A percentile compares a stretch with the other conserved stretches of the same genome.
Evolutionary conservation across 495 filamentous ascomycete species (phyloP).

Genomic region (Trichoderma parareesei): DNA sequence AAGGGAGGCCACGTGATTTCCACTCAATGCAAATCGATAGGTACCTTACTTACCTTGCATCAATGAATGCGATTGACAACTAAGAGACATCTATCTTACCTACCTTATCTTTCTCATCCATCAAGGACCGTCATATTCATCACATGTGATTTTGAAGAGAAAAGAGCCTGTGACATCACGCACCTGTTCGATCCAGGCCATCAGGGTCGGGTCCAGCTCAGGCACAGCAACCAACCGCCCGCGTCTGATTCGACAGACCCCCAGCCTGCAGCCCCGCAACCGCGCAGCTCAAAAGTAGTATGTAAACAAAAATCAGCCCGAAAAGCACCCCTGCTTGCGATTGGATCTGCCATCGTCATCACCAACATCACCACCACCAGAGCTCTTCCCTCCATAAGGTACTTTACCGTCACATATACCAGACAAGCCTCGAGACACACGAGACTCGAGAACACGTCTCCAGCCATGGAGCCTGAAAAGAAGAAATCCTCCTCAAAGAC

Average conservation of each 20-base stretch:
- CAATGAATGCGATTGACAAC: no score
- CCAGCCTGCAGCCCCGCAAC: background rate
- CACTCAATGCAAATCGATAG: no score
- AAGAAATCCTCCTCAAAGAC: constrained; percentile 1
- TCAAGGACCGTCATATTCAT: no score
- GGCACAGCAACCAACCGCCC: background rate
- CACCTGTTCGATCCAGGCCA: background rate
- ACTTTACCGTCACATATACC: background rate
- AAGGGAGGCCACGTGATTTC: no score
- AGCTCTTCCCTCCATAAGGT: no score
- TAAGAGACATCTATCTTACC: no score
- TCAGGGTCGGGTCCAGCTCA: background rate
- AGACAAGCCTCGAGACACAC: background rate
- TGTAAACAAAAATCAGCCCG: background rate
- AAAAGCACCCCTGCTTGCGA: background rate
- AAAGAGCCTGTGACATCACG: no score
- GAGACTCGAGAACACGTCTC: background rate
- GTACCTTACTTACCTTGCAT: no score
- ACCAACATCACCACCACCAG: background rate
- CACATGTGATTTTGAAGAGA: no score
- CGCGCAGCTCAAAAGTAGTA: background rate
- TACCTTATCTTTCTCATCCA: no score
- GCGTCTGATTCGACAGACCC: background rate
- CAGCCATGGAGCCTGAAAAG: background rate
- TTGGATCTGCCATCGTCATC: background rate